Evolutionary conservation across 2,329 filamentous ascomycete species (phyloP), one percentile per base, ranked within the genome.

Genomic region (Aspergillus pseudoviridinutans): DNA sequence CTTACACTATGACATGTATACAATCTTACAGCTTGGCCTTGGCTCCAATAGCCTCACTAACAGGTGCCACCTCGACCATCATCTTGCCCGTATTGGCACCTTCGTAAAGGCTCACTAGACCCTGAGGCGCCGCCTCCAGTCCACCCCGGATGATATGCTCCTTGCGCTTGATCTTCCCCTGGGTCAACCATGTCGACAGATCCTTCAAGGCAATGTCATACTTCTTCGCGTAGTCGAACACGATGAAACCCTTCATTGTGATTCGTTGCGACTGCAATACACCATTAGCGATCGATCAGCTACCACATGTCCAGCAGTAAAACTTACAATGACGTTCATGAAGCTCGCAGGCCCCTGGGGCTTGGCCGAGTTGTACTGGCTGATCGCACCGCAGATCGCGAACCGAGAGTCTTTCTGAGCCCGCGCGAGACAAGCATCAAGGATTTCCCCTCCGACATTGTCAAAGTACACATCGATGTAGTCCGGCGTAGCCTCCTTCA

Each of bases 141-240:
- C 89, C 89, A n/a, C 88, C 88, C 64, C 82, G 82, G 59, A 91
- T 73, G 57, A 92, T 82, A 2, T 86, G 87, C 73, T 91, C 87
- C 70, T 87, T 86, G 57, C 85, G 77, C 81, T 89, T 85, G 61
- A 92, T 73, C 76, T 87, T 90, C 51, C 89, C 89, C 69, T 90
- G 84, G 1, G 78, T 76, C n/a, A 91, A 69, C 88, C 89, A 92
- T 61, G 82, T 72, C 1, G 81, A 80, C 14, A 92, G 76, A 64
- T 91, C 80, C 68, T 81, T 77, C 63, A 82, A 74, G 0, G 87
- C 89, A 46, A 75, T 71, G 0, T 79, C 68, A 68, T 82, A 89
- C 66, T 87, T 79, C 53, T 81, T 76, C 4, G 71, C 74, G 66
- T 82, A 90, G 70, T 92, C 89, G 55, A 89, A 83, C 51, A 91